phyloP scores from a whole-genome alignment of 2,329 filamentous ascomycete genomes.

The Monosporascus sp. region DNA sequence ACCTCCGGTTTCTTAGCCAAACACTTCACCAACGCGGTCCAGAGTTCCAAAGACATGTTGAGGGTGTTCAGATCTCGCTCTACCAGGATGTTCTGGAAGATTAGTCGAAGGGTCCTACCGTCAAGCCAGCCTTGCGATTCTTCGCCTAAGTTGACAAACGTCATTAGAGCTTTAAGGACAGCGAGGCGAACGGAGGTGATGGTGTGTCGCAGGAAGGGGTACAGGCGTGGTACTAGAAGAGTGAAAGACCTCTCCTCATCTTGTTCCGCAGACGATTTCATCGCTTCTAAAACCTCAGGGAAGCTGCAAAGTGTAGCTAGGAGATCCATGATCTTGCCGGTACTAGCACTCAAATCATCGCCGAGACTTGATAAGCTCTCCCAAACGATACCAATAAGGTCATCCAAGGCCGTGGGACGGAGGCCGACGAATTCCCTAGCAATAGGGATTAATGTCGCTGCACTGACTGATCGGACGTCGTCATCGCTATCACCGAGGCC shows the following conservation, averaged over 20 bases:
- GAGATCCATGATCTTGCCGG: slow-evolving; percentile 96
- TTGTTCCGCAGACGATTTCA: slow-evolving; percentile 81
- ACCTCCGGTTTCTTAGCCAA: slow-evolving; percentile 58
- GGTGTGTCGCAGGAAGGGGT: slow-evolving; percentile 93
- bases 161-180: slow-evolving; percentile 85
- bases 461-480: slow-evolving; percentile 93
- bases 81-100: slow-evolving; percentile 93
- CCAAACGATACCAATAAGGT: slow-evolving; percentile 92
- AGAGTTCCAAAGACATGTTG: slow-evolving; percentile 78
- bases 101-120: slow-evolving; percentile 77
- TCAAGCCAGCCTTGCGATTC: slow-evolving; percentile 88
- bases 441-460: slow-evolving; percentile 94
- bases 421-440: slow-evolving; percentile 89
- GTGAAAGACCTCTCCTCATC: slow-evolving; percentile 88
- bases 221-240: slow-evolving; percentile 85
- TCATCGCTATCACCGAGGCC: slow-evolving; percentile 87
- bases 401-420: slow-evolving; percentile 70
- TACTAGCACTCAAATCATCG: slow-evolving; percentile 94
- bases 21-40: slow-evolving; percentile 69
- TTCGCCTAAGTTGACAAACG: slow-evolving; percentile 82
- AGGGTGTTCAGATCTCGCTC: slow-evolving; percentile 84
- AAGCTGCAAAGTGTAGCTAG: slow-evolving; percentile 94
- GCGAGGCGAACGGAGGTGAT: slow-evolving; percentile 93
- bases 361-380: slow-evolving; percentile 94
- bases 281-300: slow-evolving; percentile 83